Conservation (phyloP, 768 basidiomycete species). For the Hypsizygus marmoreus region DNA sequence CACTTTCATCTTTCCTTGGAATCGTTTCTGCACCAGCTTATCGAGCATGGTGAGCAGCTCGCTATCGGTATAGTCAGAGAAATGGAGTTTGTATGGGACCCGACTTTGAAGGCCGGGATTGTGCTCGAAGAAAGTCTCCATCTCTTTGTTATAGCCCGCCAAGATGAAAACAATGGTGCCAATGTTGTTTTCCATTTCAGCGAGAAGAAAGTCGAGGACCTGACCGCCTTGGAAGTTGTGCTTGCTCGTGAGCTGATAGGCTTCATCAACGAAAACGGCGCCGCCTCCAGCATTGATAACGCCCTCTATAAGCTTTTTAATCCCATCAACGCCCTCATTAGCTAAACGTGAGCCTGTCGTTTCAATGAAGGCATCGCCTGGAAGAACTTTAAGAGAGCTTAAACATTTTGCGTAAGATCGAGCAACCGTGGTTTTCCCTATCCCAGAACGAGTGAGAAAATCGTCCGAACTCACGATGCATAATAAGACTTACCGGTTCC, state of each 20-base stretch:
- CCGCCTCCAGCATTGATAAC: constrained; percentile 60
- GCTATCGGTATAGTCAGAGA: constrained; percentile 59
- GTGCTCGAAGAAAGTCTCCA: constrained; percentile 79
- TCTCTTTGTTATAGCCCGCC: constrained; percentile 70
- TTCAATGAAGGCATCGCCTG: constrained; percentile 56
- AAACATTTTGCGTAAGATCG: constrained; percentile 65
- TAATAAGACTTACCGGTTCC: constrained; percentile 59
- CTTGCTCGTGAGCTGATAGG: constrained; percentile 61
- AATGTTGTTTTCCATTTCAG: constrained; percentile 73
- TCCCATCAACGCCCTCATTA: constrained; percentile 54
- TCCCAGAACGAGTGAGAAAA: neutral
- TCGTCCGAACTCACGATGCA: neutral
- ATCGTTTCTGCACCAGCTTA: constrained; percentile 47
- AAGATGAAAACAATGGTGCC: constrained; percentile 69
- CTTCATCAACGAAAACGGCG: constrained; percentile 69
- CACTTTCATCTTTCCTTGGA: constrained; percentile 49
- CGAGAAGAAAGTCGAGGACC: constrained; percentile 69
- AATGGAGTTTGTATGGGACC: constrained; percentile 62
- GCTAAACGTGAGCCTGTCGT: constrained; percentile 64
- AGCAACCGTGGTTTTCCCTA: constrained; percentile 74
- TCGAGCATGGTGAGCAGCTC: constrained; percentile 61
- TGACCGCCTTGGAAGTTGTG: constrained; percentile 52
- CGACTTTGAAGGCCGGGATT: constrained; percentile 71
- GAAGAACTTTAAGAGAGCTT: constrained; percentile 52
- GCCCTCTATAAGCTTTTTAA: constrained; percentile 49